A percentile compares a stretch with the other conserved stretches of the same genome.
phyloP scores from a whole-genome alignment of 305 asterid species.

The Salvia sclarea region DNA sequence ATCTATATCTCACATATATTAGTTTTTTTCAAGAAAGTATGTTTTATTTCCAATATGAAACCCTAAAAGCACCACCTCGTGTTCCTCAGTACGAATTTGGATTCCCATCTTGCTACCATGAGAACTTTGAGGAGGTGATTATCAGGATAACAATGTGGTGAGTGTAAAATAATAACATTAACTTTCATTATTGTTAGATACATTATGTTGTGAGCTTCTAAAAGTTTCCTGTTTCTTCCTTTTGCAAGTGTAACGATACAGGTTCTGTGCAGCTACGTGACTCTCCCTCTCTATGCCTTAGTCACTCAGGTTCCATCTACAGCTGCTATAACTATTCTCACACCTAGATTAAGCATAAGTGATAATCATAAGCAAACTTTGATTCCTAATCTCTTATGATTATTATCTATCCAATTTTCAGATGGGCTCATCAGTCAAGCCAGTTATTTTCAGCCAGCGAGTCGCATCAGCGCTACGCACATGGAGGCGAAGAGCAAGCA shows the following conservation, averaged over 20 bases:
- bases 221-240: background rate
- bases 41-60: background rate
- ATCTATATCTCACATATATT: background rate
- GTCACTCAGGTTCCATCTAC: background rate
- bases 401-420: background rate
- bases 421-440: conserved; percentile 18
- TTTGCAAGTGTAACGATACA: background rate
- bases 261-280: conserved; percentile 16
- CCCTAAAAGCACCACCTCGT: background rate
- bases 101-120: conserved; percentile 17
- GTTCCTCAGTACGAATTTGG: background rate
- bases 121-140: conserved; percentile 5
- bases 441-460: background rate
- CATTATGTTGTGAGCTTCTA: background rate
- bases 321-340: too few relatives aligned
- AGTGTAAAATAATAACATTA: background rate
- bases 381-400: background rate
- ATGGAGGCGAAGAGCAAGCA: conserved; percentile 43
- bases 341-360: background rate
- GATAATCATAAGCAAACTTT: background rate
- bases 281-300: conserved; percentile 20
- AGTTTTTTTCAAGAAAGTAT: background rate
- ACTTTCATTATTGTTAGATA: background rate
- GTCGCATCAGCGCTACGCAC: conserved; percentile 1
- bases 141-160: conserved; percentile 4